Conservation (phyloP, 176 grass and related monocot species). For the Rhynchospora breviuscula region DNA sequence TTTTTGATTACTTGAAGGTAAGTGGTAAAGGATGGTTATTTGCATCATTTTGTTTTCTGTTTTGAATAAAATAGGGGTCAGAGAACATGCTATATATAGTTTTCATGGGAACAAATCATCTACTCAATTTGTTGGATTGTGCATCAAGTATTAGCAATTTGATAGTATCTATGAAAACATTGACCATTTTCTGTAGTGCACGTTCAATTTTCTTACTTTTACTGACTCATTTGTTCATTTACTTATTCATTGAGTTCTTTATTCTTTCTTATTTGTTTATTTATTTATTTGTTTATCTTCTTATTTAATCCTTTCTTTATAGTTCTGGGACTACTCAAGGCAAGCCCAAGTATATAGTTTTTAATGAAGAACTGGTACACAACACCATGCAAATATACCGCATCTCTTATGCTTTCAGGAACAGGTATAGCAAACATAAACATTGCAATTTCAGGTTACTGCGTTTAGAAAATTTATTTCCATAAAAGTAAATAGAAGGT, state of each 20-base stretch:
- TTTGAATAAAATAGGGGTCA: not conserved
- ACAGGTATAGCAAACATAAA: constrained; percentile 32
- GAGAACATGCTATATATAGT: not conserved
- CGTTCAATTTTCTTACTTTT: not conserved
- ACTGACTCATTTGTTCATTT: not conserved
- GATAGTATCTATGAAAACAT: not conserved
- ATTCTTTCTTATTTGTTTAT: not conserved
- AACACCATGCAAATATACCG: constrained; percentile 82
- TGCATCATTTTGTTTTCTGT: not conserved
- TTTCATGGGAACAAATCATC: not conserved
- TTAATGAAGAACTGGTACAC: constrained; percentile 78
- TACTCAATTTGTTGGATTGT: not conserved
- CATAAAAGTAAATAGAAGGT: not conserved
- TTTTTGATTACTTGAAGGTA: not conserved
- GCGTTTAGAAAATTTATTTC: not conserved
- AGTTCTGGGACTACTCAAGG: constrained; percentile 94
- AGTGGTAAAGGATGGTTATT: not conserved
- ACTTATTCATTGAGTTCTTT: not conserved
- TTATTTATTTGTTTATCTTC: not conserved
- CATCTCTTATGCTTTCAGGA: constrained; percentile 69
- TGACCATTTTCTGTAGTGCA: not conserved
- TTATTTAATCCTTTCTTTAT: not conserved
- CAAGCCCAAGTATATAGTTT: constrained; percentile 71
- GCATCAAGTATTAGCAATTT: not conserved
- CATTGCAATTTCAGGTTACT: not conserved